phyloP scores from a whole-genome alignment of 192 early-diverging fungal genomes.

The Entomortierella chlamydospora region DNA sequence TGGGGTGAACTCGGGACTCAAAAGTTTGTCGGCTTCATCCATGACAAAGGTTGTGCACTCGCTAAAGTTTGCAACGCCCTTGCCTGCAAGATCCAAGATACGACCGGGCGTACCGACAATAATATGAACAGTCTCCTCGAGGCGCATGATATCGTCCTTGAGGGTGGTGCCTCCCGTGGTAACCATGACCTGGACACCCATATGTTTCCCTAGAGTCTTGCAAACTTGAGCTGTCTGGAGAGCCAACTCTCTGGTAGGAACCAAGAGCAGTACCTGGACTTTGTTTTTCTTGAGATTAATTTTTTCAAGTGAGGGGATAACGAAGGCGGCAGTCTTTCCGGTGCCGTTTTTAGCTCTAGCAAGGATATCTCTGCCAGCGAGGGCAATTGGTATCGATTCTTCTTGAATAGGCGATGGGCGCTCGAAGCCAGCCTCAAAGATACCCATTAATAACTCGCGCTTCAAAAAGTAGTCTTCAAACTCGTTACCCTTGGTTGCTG shows the following conservation, averaged over 20 bases:
- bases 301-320: slow-evolving; percentile 96
- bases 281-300: slow-evolving; percentile 86
- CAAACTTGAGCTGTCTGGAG: slow-evolving; percentile 99
- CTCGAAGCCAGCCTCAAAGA: slow-evolving; percentile 99
- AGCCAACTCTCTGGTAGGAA: slow-evolving; percentile 97
- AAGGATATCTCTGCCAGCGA: slow-evolving; percentile 95
- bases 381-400: slow-evolving; percentile 97
- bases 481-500: slow-evolving; percentile 96
- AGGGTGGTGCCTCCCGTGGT: slow-evolving; percentile 98
- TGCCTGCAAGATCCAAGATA: slow-evolving; percentile 95
- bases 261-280: slow-evolving; percentile 94
- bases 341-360: slow-evolving; percentile 97
- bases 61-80: slow-evolving; percentile 92
- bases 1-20: slow-evolving; percentile 98
- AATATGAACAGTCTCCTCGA: slow-evolving; percentile 94
- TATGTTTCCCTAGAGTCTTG: slow-evolving; percentile 97
- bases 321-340: slow-evolving; percentile 96
- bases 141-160: slow-evolving; percentile 98
- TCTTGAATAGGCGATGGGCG: slow-evolving; percentile 98
- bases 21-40: slow-evolving; percentile 99
- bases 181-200: slow-evolving; percentile 97
- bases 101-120: slow-evolving; percentile 98
- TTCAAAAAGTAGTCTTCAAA: slow-evolving; percentile 99
- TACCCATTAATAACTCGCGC: slow-evolving; percentile 97
- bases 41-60: slow-evolving; percentile 94